phyloP scores from a whole-genome alignment of 1,139 yeast species.

The Eremothecium coryli region DNA sequence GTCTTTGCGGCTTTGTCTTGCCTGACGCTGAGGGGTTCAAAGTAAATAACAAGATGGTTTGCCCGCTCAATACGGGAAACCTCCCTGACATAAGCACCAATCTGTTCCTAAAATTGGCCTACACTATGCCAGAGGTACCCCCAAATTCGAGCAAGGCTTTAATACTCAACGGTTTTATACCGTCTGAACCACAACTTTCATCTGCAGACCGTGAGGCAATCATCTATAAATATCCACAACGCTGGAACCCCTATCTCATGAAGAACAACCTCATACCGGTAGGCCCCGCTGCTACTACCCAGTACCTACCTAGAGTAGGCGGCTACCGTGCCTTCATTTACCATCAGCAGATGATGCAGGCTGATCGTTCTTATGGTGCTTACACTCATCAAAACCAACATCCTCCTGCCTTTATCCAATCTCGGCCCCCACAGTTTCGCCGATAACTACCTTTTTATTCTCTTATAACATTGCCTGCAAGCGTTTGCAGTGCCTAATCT shows the following conservation, averaged over 20 bases:
- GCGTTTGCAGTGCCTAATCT: too few relatives aligned
- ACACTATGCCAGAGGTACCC: slow-evolving; percentile 49
- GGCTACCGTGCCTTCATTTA: slow-evolving; percentile 33
- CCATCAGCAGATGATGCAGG: slow-evolving; percentile 9
- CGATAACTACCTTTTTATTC: too few relatives aligned
- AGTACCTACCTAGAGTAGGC: slow-evolving; percentile 35
- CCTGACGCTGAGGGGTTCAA: slow-evolving; percentile 38
- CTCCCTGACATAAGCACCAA: slow-evolving; percentile 50
- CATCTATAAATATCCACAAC: slow-evolving; percentile 31
- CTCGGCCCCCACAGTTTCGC: too few relatives aligned
- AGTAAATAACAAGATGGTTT: slow-evolving; percentile 40
- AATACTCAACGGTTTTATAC: slow-evolving; percentile 70
- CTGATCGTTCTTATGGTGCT: not conserved
- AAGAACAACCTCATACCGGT: slow-evolving; percentile 28
- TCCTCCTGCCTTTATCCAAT: too few relatives aligned
- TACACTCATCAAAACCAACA: too few relatives aligned
- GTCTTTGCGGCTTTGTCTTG: slow-evolving; percentile 60
- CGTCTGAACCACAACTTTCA: slow-evolving; percentile 52
- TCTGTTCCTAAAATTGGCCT: slow-evolving; percentile 48
- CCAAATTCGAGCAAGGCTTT: slow-evolving; percentile 57
- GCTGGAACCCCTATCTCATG: slow-evolving; percentile 28
- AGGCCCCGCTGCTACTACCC: slow-evolving; percentile 33
- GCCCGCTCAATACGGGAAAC: slow-evolving; percentile 49
- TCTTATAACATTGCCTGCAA: too few relatives aligned
- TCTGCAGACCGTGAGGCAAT: slow-evolving; percentile 64